Base-by-base conservation (phyloP, 768 basidiomycete species). In the Lactarius hengduanensis region DNA sequence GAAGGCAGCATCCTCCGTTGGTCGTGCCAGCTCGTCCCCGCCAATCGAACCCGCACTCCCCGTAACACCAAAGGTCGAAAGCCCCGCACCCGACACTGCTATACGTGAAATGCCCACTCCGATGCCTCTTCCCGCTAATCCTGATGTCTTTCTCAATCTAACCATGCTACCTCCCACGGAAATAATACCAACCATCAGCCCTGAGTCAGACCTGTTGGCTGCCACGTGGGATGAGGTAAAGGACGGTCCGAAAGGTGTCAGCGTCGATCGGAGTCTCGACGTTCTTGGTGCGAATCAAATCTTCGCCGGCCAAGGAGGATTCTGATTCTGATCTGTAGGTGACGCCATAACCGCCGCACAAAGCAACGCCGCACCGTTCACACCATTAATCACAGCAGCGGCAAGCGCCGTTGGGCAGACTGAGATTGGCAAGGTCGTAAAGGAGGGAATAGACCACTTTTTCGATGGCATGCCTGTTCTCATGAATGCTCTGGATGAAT, bases 401-500 rank as follows among this genome's bases (percentile, higher is more conserved):
- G 61, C 55, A n/a, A 8, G 16, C 32, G 65, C 61, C 13, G 50
- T 41, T 28, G 64, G 26, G 20, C 57, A 66, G 22, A 59, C 30
- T 4, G 59, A 62, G 40, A 13, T 69, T 8, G 65, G 38, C 22
- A 61, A 58, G 34, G 43, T 6, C 10, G 57, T 75, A 30, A 65
- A 74, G 15, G 60, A 70, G 1, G 66, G 70, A 30, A 62, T 77
- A 10, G 68, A 69, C 61, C 57, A 63, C 18, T 70, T 76, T 32
- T 61, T 71, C 5, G 73, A 74, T 16, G 67, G 69, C 1, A 67
- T 76, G 26, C 76, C 76, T 1, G 54, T 64, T 2, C 63, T 77
- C 18, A 59, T 77, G 62, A 72, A 70, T 3, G 72, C 68, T 2
- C 63, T 77, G 18, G 72, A 76, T 45, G 76, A 72, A n/a, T 64